Evolutionary conservation across 2,329 filamentous ascomycete species (phyloP).

Genomic region (Monosporascus sp.): DNA sequence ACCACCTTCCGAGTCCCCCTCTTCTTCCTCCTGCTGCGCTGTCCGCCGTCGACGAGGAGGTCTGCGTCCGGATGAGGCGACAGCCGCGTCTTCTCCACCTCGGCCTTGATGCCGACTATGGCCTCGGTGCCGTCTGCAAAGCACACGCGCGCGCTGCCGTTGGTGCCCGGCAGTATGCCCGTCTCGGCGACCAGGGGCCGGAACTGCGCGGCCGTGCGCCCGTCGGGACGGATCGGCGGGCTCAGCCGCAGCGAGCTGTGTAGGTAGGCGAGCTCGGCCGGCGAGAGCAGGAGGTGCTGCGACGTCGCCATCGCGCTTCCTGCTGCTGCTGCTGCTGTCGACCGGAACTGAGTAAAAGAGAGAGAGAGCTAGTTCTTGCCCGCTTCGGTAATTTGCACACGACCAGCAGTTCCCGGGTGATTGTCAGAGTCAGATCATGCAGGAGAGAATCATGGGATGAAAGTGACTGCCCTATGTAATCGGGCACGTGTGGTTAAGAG

Average conservation of each 20-base stretch:
- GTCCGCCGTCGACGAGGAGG: conserved; percentile 15
- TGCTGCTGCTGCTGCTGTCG: conserved; percentile 3
- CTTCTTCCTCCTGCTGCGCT: conserved; percentile 15
- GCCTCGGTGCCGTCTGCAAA: conserved; percentile 95
- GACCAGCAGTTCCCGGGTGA: too few relatives aligned
- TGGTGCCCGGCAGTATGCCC: conserved; percentile 80
- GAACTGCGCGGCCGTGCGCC: conserved; percentile 77
- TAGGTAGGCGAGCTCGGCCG: conserved; percentile 93
- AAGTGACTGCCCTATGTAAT: too few relatives aligned
- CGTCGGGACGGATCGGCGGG: conserved; percentile 86
- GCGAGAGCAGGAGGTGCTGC: conserved; percentile 74
- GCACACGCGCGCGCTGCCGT: conserved; percentile 88
- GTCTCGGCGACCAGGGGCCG: conserved; percentile 86
- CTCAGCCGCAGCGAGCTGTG: conserved; percentile 76
- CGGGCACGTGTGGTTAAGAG: too few relatives aligned
- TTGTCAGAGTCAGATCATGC: too few relatives aligned
- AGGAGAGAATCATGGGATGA: too few relatives aligned
- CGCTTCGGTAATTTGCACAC: too few relatives aligned
- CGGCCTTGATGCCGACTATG: conserved; percentile 90
- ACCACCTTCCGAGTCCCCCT: conserved; percentile 28
- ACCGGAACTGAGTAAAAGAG: neutral
- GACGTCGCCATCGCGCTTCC: conserved; percentile 52
- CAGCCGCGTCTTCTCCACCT: conserved; percentile 69
- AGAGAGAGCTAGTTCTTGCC: neutral
- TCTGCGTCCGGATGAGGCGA: conserved; percentile 18